Percentiles rank a stretch among this genome's conserved stretches.
phyloP scores from a whole-genome alignment of 306 rosid genomes.

The Castanea mollissima region DNA sequence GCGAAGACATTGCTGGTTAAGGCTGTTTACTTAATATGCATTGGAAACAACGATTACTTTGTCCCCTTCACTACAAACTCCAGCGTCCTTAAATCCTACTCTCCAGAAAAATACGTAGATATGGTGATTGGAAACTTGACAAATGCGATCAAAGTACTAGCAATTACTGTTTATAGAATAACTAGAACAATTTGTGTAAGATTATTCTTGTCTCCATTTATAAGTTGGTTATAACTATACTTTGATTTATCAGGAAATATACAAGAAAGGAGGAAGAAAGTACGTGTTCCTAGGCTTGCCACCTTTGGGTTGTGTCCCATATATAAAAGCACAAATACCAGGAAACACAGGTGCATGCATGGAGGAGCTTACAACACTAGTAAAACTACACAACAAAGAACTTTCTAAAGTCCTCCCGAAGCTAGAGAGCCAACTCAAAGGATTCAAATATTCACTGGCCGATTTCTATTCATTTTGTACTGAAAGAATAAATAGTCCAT shows the following conservation, averaged over 20 bases:
- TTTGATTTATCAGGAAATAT: background rate
- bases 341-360: conserved; percentile 18
- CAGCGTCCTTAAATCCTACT: background rate
- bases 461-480: background rate
- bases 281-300: conserved; percentile 7
- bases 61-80: background rate
- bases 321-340: background rate
- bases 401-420: conserved; percentile 13
- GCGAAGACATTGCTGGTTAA: no score
- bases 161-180: background rate
- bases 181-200: no score
- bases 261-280: background rate
- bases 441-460: background rate
- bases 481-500: background rate
- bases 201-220: background rate
- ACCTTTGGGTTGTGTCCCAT: conserved; percentile 27
- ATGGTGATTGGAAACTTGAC: background rate
- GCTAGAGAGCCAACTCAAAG: background rate
- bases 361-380: conserved; percentile 14
- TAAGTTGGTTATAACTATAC: background rate
- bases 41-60: background rate
- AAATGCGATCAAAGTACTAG: background rate
- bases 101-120: background rate
- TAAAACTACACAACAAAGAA: conserved; percentile 24
- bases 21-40: background rate